Evolutionary conservation across 2,329 filamentous ascomycete species (phyloP).

Genomic region (Fusarium mundagurra): DNA sequence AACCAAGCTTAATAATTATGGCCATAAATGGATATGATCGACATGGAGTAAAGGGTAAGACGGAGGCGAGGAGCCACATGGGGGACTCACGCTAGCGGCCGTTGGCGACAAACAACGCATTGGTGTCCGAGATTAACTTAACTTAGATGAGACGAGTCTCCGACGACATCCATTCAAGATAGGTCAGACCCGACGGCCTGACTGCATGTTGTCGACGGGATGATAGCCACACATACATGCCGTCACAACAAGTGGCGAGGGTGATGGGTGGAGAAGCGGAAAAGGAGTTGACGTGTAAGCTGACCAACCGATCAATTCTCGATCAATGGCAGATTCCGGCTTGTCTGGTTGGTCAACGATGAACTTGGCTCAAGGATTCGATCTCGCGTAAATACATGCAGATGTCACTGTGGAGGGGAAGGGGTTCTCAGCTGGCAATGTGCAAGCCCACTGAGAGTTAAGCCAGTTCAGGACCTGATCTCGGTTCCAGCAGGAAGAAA

Average conservation of each 20-base stretch:
- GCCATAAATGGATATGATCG: slow-evolving; percentile 20
- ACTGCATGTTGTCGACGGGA: background rate
- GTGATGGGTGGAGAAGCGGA: slow-evolving; percentile 3
- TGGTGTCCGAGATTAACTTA: slow-evolving; percentile 35
- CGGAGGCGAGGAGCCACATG: slow-evolving; percentile 38
- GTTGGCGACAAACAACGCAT: slow-evolving; percentile 37
- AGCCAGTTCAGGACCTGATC: background rate
- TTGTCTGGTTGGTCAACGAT: slow-evolving; percentile 5
- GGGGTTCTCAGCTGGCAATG: slow-evolving; percentile 23
- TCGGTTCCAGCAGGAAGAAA: background rate
- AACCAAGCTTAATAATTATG: slow-evolving; percentile 14
- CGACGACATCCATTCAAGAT: slow-evolving; percentile 20
- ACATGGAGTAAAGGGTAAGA: slow-evolving; percentile 13
- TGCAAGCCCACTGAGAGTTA: slow-evolving; percentile 6
- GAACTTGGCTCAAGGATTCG: slow-evolving; percentile 10
- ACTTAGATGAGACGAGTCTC: slow-evolving; percentile 35
- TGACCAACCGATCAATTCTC: slow-evolving; percentile 26
- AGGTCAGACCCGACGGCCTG: background rate
- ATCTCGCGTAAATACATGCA: slow-evolving; percentile 24
- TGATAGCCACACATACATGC: slow-evolving; percentile 13
- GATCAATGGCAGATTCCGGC: slow-evolving; percentile 6
- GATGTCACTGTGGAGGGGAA: slow-evolving; percentile 12
- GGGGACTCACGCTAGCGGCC: slow-evolving; percentile 40
- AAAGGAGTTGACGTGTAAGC: slow-evolving; percentile 27
- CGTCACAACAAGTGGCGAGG: slow-evolving; percentile 8